Conservation (phyloP, 495 filamentous ascomycete genomes). For the Schizothecium vesticola region DNA sequence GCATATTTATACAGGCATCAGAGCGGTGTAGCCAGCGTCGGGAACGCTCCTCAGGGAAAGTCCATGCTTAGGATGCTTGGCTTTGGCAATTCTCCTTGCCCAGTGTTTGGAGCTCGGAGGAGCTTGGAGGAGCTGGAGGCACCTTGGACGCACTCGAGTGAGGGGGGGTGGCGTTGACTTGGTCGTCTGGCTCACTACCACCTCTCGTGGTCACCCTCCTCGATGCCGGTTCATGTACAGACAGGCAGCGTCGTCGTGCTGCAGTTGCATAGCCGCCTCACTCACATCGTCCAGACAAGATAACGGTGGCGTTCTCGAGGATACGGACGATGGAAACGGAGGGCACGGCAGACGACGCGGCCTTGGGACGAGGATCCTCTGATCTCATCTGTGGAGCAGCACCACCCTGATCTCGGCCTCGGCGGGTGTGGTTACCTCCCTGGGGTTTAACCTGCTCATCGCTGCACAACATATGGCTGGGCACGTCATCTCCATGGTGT, state of each 20-base stretch:
- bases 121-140: not conserved
- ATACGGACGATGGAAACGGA: not conserved
- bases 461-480: not conserved
- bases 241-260: not conserved
- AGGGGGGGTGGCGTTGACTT: not conserved
- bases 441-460: not conserved
- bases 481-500: constrained; percentile 2
- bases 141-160: not conserved
- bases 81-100: not conserved
- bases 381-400: not conserved
- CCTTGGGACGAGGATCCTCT: not conserved
- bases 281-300: not conserved
- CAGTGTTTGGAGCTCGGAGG: not conserved
- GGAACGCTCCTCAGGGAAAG: not conserved
- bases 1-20: not conserved
- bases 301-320: not conserved
- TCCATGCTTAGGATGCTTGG: not conserved
- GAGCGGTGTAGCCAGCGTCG: not conserved
- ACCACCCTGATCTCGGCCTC: not conserved
- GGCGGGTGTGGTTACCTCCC: not conserved
- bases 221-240: not conserved
- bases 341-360: not conserved
- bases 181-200: not conserved
- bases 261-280: not conserved
- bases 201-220: not conserved